phyloP scores from a whole-genome alignment of 2,329 filamentous ascomycete genomes.

The Colletotrichum spaethianum region DNA sequence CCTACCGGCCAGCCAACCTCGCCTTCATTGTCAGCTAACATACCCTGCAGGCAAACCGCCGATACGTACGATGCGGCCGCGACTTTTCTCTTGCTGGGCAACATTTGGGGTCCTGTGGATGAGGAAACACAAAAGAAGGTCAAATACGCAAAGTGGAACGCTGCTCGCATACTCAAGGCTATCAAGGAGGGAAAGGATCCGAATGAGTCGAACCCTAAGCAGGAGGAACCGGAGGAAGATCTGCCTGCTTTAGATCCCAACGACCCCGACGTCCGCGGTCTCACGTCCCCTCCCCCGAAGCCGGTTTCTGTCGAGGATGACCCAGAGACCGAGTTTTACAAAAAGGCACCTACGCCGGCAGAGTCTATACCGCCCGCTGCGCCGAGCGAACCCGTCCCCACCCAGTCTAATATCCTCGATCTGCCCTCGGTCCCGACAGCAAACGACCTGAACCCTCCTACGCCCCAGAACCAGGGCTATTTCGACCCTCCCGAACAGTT shows the following conservation, averaged over 20 bases:
- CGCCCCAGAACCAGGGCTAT: constrained; percentile 48
- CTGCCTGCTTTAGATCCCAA: constrained; percentile 69
- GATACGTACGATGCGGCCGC: constrained; percentile 94
- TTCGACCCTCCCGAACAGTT: constrained; percentile 53
- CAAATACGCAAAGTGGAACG: constrained; percentile 97
- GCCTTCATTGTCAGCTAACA: constrained; percentile 1
- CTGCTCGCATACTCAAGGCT: constrained; percentile 89
- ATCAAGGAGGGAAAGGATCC: constrained; percentile 93
- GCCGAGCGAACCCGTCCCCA: constrained; percentile 40
- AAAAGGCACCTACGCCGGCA: constrained; percentile 45
- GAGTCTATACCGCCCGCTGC: constrained; percentile 45
- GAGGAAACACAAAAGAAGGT: constrained; percentile 86
- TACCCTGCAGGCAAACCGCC: constrained; percentile 80
- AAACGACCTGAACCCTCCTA: constrained; percentile 31
- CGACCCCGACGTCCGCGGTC: constrained; percentile 74
- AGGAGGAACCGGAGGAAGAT: constrained; percentile 64
- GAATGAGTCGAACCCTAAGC: constrained; percentile 88
- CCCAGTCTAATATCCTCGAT: constrained; percentile 27
- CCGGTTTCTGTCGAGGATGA: constrained; percentile 68
- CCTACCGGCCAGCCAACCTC: background rate
- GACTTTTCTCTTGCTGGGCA: constrained; percentile 90
- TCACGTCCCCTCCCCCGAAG: constrained; percentile 56
- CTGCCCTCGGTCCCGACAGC: constrained; percentile 39
- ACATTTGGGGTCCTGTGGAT: constrained; percentile 85
- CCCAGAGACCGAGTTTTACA: constrained; percentile 57